Conservation (phyloP, 441 rosid species). For the Breynia disticha region DNA sequence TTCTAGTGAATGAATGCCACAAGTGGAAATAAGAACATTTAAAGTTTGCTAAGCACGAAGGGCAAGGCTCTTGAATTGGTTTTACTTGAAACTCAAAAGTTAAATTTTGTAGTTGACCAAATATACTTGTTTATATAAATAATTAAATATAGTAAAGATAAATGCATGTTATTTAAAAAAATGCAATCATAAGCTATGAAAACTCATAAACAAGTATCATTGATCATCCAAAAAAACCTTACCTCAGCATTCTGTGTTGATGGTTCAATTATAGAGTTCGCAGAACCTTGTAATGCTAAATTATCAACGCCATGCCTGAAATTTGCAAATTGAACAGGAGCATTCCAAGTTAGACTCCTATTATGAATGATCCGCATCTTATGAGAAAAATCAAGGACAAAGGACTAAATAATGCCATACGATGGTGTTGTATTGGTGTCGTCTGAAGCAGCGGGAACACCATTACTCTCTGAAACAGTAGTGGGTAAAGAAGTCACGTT, state of each 20-base stretch:
- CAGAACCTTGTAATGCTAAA: conserved; percentile 34
- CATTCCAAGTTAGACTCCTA: neutral
- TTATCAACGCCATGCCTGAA: conserved; percentile 38
- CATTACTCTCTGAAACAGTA: conserved; percentile 26
- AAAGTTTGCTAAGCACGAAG: too few relatives aligned
- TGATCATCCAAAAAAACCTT: conserved; percentile 14
- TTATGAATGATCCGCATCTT: neutral
- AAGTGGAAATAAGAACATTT: too few relatives aligned
- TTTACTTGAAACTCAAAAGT: too few relatives aligned
- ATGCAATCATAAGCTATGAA: too few relatives aligned
- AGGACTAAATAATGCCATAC: conserved; percentile 27
- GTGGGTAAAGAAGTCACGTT: conserved; percentile 19
- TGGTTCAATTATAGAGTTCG: conserved; percentile 35
- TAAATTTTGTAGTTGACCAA: too few relatives aligned
- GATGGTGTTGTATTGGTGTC: conserved; percentile 27
- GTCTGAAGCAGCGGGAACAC: conserved; percentile 19
- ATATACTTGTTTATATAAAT: too few relatives aligned
- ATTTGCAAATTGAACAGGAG: conserved; percentile 7
- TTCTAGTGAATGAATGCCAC: too few relatives aligned
- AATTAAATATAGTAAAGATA: too few relatives aligned
- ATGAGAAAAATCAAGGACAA: conserved; percentile 8
- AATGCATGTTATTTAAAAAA: too few relatives aligned
- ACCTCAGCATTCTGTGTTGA: conserved; percentile 55
- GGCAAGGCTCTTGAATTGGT: too few relatives aligned
- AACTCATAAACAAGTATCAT: neutral